These are phyloP conservation scores for Hypoxylon sp. DNA, from an alignment of 2,329 filamentous ascomycete species.

Conservation along the genomic window DNA sequence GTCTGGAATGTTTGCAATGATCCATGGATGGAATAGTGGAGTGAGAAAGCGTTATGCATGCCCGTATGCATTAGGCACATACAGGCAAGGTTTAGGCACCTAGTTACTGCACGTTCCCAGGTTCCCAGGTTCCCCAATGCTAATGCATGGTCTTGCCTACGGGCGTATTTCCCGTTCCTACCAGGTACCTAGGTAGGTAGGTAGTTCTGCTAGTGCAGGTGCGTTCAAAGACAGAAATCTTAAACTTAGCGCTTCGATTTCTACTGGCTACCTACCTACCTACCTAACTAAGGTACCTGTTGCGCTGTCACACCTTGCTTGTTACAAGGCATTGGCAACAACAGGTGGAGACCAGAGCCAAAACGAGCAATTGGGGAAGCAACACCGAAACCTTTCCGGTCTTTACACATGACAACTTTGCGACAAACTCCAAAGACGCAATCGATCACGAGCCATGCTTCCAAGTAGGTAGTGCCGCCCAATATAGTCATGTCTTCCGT, in stretches of 20 bases:
- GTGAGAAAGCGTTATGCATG: no score
- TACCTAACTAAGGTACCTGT: no score
- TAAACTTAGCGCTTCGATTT: not conserved
- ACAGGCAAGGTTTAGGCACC: no score
- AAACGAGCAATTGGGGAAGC: slow-evolving; percentile 6
- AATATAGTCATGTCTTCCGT: slow-evolving; percentile 36
- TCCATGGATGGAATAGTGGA: no score
- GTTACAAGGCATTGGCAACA: not conserved
- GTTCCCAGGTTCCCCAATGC: no score
- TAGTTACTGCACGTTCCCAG: no score
- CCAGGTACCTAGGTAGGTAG: no score
- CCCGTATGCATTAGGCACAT: no score
- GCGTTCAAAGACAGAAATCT: not conserved
- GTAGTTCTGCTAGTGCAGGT: no score
- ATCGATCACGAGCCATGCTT: slow-evolving; percentile 35
- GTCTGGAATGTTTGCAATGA: no score
- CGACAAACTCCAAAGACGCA: slow-evolving; percentile 34
- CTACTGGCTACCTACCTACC: slow-evolving; percentile 4
- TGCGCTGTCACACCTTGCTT: not conserved
- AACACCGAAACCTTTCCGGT: slow-evolving; percentile 25
- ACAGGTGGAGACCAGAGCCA: not conserved
- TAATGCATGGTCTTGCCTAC: no score
- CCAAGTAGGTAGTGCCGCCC: slow-evolving; percentile 16
- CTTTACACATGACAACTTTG: slow-evolving; percentile 22
- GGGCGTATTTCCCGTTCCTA: no score